phyloP scores from a whole-genome alignment of 2,329 filamentous ascomycete species.

The Penicillium verrucosum region DNA sequence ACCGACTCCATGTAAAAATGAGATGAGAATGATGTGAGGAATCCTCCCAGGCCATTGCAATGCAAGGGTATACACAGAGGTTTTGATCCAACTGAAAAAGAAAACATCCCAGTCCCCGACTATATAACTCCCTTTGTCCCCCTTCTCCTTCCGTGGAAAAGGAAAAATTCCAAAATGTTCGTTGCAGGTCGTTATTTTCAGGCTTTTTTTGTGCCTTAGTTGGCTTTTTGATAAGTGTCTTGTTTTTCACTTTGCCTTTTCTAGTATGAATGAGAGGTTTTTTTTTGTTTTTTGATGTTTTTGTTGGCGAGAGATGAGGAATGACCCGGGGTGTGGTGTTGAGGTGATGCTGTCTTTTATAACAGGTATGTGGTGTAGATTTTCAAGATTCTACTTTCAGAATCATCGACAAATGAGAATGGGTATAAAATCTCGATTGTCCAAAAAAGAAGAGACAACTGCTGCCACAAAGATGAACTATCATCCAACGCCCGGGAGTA shows the following conservation, averaged over 20 bases:
- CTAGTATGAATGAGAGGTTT: background rate
- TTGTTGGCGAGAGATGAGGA: background rate
- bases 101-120: background rate
- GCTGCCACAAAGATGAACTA: background rate
- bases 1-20: constrained; percentile 17
- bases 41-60: constrained; percentile 16
- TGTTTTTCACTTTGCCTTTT: background rate
- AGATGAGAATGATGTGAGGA: constrained; percentile 12
- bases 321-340: background rate
- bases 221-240: background rate
- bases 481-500: background rate
- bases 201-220: background rate
- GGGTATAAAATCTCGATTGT: background rate
- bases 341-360: background rate
- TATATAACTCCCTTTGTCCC: constrained; percentile 6
- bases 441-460: background rate
- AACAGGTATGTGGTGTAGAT: background rate
- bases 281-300: background rate
- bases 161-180: constrained; percentile 4
- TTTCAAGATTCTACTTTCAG: no score
- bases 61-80: constrained; percentile 19
- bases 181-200: constrained; percentile 4
- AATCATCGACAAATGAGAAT: background rate
- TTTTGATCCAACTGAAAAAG: constrained; percentile 4
- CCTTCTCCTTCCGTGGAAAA: background rate